These are phyloP conservation scores for Colletotrichum chlorophyti DNA, from an alignment of 2,329 filamentous ascomycete species.

Conservation along the genomic window DNA sequence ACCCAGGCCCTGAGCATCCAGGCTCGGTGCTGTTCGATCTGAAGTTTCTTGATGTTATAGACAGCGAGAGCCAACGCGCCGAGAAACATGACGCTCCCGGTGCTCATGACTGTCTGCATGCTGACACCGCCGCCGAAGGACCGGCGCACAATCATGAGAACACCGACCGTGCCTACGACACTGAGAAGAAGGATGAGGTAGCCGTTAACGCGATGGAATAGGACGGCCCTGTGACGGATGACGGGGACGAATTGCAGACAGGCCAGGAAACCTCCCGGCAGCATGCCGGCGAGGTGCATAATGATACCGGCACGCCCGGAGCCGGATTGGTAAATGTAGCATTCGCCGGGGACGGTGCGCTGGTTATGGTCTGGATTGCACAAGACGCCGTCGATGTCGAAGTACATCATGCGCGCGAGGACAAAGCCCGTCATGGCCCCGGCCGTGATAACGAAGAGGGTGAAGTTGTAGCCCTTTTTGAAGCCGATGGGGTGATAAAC, in stretches of 20 bases:
- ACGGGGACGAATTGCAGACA: conserved; percentile 56
- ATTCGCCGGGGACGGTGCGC: conserved; percentile 42
- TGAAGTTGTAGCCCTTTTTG: conserved; percentile 62
- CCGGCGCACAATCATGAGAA: conserved; percentile 57
- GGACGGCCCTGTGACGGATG: conserved; percentile 52
- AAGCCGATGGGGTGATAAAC: conserved; percentile 60
- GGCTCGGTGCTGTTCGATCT: conserved; percentile 68
- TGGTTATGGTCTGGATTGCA: conserved; percentile 35
- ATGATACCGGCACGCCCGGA: conserved; percentile 48
- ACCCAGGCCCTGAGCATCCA: conserved; percentile 68
- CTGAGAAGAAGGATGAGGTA: conserved; percentile 60
- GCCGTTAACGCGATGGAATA: conserved; percentile 67
- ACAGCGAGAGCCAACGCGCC: conserved; percentile 53
- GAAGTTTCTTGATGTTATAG: conserved; percentile 63
- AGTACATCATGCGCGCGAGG: conserved; percentile 54
- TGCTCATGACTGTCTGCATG: conserved; percentile 51
- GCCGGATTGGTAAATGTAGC: conserved; percentile 40
- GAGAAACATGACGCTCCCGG: conserved; percentile 52
- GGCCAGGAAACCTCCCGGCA: conserved; percentile 52
- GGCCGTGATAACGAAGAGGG: conserved; percentile 56
- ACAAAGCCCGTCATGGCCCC: conserved; percentile 55
- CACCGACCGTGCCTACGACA: conserved; percentile 52
- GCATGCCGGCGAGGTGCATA: conserved; percentile 51
- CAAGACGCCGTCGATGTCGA: conserved; percentile 48
- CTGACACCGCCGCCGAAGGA: conserved; percentile 62